Conservation (phyloP, 2,329 filamentous ascomycete species). For the Aureobasidium sp. region DNA sequence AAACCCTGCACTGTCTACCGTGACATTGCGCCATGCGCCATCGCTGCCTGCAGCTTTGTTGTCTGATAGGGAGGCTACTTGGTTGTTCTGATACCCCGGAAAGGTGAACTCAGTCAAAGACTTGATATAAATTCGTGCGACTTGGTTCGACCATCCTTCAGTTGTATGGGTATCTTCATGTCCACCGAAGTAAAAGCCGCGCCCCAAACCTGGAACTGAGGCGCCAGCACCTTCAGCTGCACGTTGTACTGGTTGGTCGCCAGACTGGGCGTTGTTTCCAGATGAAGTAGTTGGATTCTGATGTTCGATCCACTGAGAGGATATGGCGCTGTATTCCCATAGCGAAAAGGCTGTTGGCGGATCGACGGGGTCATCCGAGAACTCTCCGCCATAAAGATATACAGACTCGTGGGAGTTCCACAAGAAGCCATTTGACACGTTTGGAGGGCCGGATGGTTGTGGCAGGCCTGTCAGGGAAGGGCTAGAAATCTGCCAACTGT, state of each 20-base stretch:
- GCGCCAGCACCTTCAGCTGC: constrained; percentile 67
- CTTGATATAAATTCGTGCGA: constrained; percentile 61
- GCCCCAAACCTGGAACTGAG: constrained; percentile 60
- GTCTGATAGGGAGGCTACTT: constrained; percentile 49
- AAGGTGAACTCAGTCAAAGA: constrained; percentile 71
- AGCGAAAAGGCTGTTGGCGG: constrained; percentile 54
- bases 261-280: constrained; percentile 55
- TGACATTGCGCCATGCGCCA: constrained; percentile 67
- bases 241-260: constrained; percentile 53
- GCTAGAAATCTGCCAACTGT: constrained; percentile 60
- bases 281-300: constrained; percentile 53
- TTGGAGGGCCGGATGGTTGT: constrained; percentile 60
- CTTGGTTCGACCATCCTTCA: constrained; percentile 60
- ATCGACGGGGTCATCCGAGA: constrained; percentile 54
- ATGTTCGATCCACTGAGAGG: constrained; percentile 56
- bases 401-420: constrained; percentile 66
- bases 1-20: constrained; percentile 59
- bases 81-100: constrained; percentile 59
- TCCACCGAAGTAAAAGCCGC: constrained; percentile 73
- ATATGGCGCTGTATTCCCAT: constrained; percentile 62
- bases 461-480: constrained; percentile 57
- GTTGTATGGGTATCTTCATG: constrained; percentile 61
- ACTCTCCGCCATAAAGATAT: constrained; percentile 69
- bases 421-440: constrained; percentile 65
- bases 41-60: constrained; percentile 51